phyloP scores from a whole-genome alignment of 345 rosid species.

The Camelina hispida region DNA sequence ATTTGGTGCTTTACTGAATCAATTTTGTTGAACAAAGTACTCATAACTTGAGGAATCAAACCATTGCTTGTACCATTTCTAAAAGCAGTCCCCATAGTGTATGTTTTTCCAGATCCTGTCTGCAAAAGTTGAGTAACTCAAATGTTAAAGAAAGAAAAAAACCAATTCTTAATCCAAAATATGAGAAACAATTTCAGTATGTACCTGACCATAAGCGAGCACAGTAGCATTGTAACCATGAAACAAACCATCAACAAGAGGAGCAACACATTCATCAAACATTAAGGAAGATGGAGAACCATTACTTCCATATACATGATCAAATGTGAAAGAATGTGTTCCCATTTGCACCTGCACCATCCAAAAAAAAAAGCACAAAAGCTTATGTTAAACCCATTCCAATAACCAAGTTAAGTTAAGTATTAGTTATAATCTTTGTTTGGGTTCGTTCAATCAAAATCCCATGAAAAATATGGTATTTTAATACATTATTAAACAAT shows the following conservation, averaged over 20 bases:
- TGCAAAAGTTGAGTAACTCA: conserved; percentile 47
- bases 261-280: conserved; percentile 74
- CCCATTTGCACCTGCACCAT: conserved; percentile 76
- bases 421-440: too few relatives aligned
- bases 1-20: conserved; percentile 58
- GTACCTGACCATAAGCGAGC: conserved; percentile 91
- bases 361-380: conserved; percentile 12
- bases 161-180: background rate
- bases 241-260: conserved; percentile 78
- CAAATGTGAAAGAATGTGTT: conserved; percentile 77
- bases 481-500: background rate
- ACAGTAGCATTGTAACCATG: conserved; percentile 89
- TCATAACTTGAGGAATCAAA: conserved; percentile 81
- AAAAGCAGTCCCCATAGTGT: conserved; percentile 84
- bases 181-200: background rate
- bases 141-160: background rate
- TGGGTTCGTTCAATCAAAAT: background rate
- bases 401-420: too few relatives aligned
- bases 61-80: conserved; percentile 65
- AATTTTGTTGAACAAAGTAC: conserved; percentile 63
- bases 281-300: conserved; percentile 61
- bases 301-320: conserved; percentile 77
- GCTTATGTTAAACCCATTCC: too few relatives aligned
- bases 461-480: background rate
- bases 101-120: conserved; percentile 92